Evolutionary conservation across 2,329 filamentous ascomycete genomes (phyloP).

Genomic region (Pseudocercospora crystallina): DNA sequence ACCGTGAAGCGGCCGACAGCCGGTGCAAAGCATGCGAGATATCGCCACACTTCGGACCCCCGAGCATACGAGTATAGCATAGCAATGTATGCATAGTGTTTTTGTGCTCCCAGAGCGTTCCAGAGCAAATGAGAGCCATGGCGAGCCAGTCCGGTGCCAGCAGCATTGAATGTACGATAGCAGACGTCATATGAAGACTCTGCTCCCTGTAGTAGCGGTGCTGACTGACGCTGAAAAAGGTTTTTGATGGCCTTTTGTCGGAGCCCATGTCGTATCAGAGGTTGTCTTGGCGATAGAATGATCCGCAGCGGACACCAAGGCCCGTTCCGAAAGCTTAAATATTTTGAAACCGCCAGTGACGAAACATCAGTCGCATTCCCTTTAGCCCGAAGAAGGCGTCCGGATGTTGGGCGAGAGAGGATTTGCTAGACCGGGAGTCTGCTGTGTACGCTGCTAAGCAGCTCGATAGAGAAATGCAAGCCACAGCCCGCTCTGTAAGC

Average conservation of each 20-base stretch:
- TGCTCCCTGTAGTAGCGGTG: too few species aligned
- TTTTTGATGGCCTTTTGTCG: neutral
- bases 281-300: neutral
- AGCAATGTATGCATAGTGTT: neutral
- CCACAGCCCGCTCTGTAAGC: too few species aligned
- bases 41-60: conserved; percentile 15
- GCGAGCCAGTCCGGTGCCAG: neutral
- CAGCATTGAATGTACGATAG: neutral
- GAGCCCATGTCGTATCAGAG: neutral
- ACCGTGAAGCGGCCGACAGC: conserved; percentile 22
- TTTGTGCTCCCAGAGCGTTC: too few species aligned
- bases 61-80: conserved; percentile 3
- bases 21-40: conserved; percentile 12
- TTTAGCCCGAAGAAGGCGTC: too few species aligned
- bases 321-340: too few species aligned
- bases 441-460: too few species aligned
- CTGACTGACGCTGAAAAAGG: too few species aligned
- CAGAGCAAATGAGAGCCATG: neutral
- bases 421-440: too few species aligned
- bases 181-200: neutral
- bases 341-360: too few species aligned
- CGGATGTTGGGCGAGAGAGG: too few species aligned
- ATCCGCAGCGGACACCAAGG: neutral
- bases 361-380: too few species aligned
- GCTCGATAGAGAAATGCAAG: too few species aligned